These are phyloP conservation scores for Ophiostoma fasciatum DNA, from an alignment of 2,329 filamentous ascomycete genomes.

Conservation along the genomic window DNA sequence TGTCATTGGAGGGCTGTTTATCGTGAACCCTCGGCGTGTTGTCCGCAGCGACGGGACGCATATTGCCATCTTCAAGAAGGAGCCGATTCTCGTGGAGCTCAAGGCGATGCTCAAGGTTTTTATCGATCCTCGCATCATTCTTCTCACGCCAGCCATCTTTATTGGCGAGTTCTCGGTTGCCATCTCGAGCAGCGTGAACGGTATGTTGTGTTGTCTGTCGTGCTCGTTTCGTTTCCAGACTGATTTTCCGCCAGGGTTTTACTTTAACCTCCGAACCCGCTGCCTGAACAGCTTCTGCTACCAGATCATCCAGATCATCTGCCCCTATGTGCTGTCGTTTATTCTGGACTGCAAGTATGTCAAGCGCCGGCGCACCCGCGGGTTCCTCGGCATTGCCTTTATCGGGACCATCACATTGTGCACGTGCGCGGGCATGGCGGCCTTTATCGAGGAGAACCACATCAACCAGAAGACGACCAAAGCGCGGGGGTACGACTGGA, in stretches of 20 bases:
- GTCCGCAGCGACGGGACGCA: constrained; percentile 5
- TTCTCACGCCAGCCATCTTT: constrained; percentile 4
- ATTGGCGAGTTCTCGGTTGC: constrained; percentile 4
- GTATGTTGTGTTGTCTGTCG: not conserved
- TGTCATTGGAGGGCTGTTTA: not conserved
- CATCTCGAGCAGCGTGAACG: constrained; percentile 2
- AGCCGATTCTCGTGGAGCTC: not conserved
- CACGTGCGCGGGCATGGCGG: constrained; percentile 1
- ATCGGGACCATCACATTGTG: not conserved
- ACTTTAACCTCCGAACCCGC: constrained; percentile 6
- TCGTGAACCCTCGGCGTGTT: constrained; percentile 1
- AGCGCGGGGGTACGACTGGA: constrained; percentile 2
- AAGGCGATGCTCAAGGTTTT: not conserved
- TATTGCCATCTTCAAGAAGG: constrained; percentile 5
- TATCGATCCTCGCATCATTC: constrained; percentile 1
- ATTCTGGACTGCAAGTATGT: constrained; percentile 3
- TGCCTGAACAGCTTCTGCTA: constrained; percentile 3
- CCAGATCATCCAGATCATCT: constrained; percentile 4
- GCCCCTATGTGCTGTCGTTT: not conserved
- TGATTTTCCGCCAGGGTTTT: not conserved
- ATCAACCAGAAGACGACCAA: not conserved
- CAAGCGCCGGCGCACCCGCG: not conserved
- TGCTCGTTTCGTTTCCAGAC: not conserved
- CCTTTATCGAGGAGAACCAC: constrained; percentile 1
- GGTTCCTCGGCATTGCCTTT: not conserved